Evolutionary conservation across 1,284 basidiomycete genomes (phyloP).

Genomic region (Testicularia cyperi): DNA sequence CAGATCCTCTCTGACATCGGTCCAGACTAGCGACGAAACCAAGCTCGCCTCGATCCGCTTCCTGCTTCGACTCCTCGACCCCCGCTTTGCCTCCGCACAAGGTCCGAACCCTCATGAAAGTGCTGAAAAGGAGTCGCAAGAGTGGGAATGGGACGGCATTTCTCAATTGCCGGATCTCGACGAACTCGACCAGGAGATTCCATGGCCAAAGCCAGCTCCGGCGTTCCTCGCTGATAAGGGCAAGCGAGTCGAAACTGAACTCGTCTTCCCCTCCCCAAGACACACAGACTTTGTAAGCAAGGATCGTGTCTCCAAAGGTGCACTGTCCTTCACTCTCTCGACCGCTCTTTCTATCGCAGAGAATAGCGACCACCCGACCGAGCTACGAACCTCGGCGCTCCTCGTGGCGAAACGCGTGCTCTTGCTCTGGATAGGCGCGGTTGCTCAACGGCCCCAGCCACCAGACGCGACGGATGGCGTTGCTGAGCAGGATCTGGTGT

Average conservation of each 20-base stretch:
- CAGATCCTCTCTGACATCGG: background rate
- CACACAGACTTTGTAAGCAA: conserved; percentile 10
- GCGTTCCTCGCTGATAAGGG: no score
- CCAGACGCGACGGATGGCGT: no score
- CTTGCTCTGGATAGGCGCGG: conserved; percentile 32
- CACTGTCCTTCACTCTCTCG: conserved; percentile 24
- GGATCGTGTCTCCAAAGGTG: conserved; percentile 21
- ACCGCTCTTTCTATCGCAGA: conserved; percentile 17
- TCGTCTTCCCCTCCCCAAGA: conserved; percentile 8
- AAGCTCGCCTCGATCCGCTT: conserved; percentile 26
- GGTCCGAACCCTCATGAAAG: background rate
- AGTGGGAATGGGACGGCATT: conserved; percentile 58
- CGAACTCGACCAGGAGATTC: conserved; percentile 1
- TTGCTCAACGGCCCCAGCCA: no score
- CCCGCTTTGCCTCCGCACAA: conserved; percentile 8
- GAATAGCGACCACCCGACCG: conserved; percentile 2
- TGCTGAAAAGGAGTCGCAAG: background rate
- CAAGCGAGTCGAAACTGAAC: no score
- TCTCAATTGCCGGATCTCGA: conserved; percentile 49
- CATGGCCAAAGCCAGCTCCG: background rate
- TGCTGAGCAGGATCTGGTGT: no score
- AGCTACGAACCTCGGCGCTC: conserved; percentile 3
- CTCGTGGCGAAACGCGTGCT: conserved; percentile 5
- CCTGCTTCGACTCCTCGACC: conserved; percentile 26
- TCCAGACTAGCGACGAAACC: conserved; percentile 22